Conservation (phyloP, 2,329 filamentous ascomycete genomes). For the Chrysoporthe deuterocubensis region DNA sequence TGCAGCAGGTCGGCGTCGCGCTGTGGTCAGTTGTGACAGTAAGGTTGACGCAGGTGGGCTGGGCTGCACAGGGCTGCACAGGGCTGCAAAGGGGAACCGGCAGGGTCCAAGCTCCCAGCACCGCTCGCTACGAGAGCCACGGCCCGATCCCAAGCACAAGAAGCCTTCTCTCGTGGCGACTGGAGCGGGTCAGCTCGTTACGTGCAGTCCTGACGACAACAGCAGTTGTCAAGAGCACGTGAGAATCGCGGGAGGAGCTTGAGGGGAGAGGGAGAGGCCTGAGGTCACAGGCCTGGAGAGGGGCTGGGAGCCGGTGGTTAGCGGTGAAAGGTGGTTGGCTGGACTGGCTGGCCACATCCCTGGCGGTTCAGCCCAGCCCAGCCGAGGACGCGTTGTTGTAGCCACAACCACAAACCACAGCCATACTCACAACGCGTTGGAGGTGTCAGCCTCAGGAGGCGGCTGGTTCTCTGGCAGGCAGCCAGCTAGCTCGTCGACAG, state of each 20-base stretch:
- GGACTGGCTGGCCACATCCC: background rate
- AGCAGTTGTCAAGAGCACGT: too few relatives aligned
- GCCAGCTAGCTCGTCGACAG: too few relatives aligned
- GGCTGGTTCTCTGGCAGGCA: background rate
- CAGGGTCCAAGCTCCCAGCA: too few relatives aligned
- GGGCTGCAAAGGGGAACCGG: background rate
- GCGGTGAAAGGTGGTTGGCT: slow-evolving; percentile 20
- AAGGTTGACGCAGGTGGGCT: background rate
- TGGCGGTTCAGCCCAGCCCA: background rate
- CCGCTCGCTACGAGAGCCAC: too few relatives aligned
- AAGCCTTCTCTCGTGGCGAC: too few relatives aligned
- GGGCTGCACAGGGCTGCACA: background rate
- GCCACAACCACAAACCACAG: too few relatives aligned
- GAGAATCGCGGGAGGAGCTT: too few relatives aligned
- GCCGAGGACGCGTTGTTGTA: too few relatives aligned
- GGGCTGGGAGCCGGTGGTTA: slow-evolving; percentile 10
- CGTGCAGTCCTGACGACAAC: too few relatives aligned
- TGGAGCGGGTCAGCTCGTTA: too few relatives aligned
- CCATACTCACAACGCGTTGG: background rate
- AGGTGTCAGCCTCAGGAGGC: background rate
- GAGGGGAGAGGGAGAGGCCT: too few relatives aligned
- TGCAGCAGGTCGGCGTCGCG: background rate
- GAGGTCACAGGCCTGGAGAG: background rate
- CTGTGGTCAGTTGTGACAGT: background rate
- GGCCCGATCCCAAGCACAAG: too few relatives aligned